Base-by-base conservation (phyloP, 768 basidiomycete genomes). In the Dacryopinax spathularia region DNA sequence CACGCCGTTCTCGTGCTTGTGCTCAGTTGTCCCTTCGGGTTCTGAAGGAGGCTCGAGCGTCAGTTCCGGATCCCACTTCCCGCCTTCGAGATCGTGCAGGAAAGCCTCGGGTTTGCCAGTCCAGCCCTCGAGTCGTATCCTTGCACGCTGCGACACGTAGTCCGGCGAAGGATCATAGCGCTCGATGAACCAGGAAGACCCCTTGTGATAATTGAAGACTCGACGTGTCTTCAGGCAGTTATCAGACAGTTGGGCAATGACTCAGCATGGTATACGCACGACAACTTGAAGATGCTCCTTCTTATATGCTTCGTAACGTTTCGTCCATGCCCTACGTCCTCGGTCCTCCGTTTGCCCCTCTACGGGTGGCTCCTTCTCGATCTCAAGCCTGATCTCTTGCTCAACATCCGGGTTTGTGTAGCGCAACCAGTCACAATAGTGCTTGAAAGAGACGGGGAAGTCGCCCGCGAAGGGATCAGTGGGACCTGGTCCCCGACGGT, bases 121-220 rank as follows among this genome's bases (percentile, higher is more conserved):
- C 87, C 92, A 89, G 29, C 91, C 94, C 67, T 88, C 84, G 75
- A 84, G 87, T 72, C 88, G 83, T 66, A 92, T 83, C 68, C 91
- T 81, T 66, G 79, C 79, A 69, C 94, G 87, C 72, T 93, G 77
- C 62, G 80, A 79, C 63, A 82, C 80, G 71, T 81, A 83, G 69
- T 90, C 87, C 61, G 82, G 78, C 39, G 84, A 75, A 63, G 87
- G 87, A 66, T 92, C 90, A 77, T 97, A 97, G 74, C 91, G 90
- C 80, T 97, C 94, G 63, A 85, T 83, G 78, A 96, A 97, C 94
- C 94, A 97, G 15, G 91, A 87, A n/a, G 90, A 91, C 71, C 88
- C 87, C 76, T 86, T 84, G 78, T 97, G 94, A 75, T 91, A 88
- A 34, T 96, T 88, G 81, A 91, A 96, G 82, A 97, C 88, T 64